Evolutionary conservation across 73 alveolate species (phyloP).

Genomic region (Paramecium tetraurelia): DNA sequence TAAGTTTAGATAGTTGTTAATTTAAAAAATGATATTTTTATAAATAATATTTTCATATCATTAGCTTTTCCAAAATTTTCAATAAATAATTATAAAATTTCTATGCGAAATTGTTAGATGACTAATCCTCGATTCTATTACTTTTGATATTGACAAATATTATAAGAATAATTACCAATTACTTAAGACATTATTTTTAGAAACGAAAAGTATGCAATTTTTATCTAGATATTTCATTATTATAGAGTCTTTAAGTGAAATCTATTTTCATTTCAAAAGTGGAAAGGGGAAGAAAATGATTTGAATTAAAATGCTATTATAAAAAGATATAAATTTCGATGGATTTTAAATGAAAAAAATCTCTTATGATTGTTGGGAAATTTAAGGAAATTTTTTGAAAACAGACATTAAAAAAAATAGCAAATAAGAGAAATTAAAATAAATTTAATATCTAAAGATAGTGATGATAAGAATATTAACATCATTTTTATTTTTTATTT

Average conservation of each 20-base stretch:
- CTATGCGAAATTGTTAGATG: background rate
- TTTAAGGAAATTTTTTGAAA: background rate
- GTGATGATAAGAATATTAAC: background rate
- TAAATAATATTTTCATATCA: background rate
- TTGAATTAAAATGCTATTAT: background rate
- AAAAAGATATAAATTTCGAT: background rate
- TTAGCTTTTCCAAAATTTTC: background rate
- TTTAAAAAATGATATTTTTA: conserved; percentile 4
- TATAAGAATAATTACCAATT: background rate
- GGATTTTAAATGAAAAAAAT: background rate
- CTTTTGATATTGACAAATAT: background rate
- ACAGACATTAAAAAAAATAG: background rate
- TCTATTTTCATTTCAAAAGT: background rate
- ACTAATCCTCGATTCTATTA: background rate
- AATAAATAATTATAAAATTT: background rate
- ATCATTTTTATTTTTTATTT: background rate
- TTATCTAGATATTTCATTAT: background rate
- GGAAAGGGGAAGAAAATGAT: background rate
- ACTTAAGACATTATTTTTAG: background rate
- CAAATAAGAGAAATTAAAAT: background rate
- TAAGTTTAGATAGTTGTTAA: background rate
- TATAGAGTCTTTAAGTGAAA: background rate
- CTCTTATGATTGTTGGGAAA: background rate
- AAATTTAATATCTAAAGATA: background rate
- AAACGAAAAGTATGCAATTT: background rate